phyloP scores from a whole-genome alignment of 495 filamentous ascomycete genomes.

The Aspergillus taichungensis region DNA sequence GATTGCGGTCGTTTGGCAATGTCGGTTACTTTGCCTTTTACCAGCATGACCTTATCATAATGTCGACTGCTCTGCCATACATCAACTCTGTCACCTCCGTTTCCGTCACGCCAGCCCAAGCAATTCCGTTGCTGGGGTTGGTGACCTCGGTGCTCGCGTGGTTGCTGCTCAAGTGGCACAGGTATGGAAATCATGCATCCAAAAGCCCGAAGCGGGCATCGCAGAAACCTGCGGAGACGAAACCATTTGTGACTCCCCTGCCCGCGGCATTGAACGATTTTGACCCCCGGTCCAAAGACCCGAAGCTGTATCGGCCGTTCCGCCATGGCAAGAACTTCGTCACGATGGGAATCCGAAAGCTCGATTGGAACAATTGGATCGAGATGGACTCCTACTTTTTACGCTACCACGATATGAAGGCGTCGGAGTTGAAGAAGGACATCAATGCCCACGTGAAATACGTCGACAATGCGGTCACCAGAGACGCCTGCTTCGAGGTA shows the following conservation, averaged over 20 bases:
- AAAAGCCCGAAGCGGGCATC: too few species aligned
- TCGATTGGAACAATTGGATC: constrained; percentile 65
- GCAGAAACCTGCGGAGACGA: background rate
- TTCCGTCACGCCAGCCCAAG: too few species aligned
- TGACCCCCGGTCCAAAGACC: constrained; percentile 36
- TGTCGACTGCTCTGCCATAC: too few species aligned
- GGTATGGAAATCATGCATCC: too few species aligned
- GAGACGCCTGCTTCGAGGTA: constrained; percentile 55
- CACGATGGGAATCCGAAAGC: constrained; percentile 67
- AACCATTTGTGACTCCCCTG: constrained; percentile 8
- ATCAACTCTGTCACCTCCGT: too few species aligned
- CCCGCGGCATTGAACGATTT: constrained; percentile 1
- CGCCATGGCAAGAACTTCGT: constrained; percentile 58
- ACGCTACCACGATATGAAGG: constrained; percentile 58
- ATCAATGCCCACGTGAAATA: constrained; percentile 13
- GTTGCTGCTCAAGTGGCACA: too few species aligned
- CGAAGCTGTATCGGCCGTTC: constrained; percentile 66
- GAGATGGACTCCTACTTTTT: constrained; percentile 66
- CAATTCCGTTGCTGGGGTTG: too few species aligned
- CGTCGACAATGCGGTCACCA: constrained; percentile 39
- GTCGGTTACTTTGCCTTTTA: too few species aligned
- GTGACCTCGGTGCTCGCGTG: too few species aligned
- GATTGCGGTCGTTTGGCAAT: too few species aligned
- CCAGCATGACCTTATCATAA: too few species aligned
- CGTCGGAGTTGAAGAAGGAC: constrained; percentile 41